Base-by-base conservation (phyloP, 768 basidiomycete genomes). In the Multifurca ochricompacta region DNA sequence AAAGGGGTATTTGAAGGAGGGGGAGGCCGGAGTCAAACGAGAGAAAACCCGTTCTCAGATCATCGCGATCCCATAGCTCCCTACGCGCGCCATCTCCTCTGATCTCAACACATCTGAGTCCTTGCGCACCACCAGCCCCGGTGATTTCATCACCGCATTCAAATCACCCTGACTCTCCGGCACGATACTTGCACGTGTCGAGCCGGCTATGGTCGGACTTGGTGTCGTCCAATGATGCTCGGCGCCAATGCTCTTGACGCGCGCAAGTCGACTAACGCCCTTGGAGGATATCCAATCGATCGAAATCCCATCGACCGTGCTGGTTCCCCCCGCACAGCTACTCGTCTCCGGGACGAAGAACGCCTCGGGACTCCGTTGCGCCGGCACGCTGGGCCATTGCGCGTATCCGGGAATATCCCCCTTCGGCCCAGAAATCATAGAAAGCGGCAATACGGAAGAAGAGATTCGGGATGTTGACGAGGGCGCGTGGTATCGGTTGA, bases 261-360 rank as follows among this genome's bases (percentile, higher is more conserved):
- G 18, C 3, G n/a, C 3, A 23, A 32, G 2, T 28, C n/a, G 16
- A 14, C 16, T 7, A 4, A 32, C 25, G 3, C 27, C n/a, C 43
- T 60, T 56, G n/a, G 43, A 30, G 27, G 41, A 16, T 43, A 60
- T 58, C 59, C 59, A 60, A 34, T 51, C 48, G n/a, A 50, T 53
- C 25, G 48, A 44, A 16, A 53, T 18, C 37, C 34, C 56, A 9
- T 48, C 42, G 3, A 13, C 37, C 3, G 37, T 25, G 57, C 42
- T 43, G 40, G 8, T 18, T 40, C 50, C 37, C 23, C 21, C 25
- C 6, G 9, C 32, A 7, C 34, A 23, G 7, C 18, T 19, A 6
- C 42, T 30, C 35, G 30, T 50, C 42, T n/a, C 0, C 25, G 34
- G 25, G 11, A 13, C 6, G 37, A 16, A 14, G 14, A 18, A 10